Conservation (phyloP, 2,329 filamentous ascomycete species). For the Colletotrichum cereale region DNA sequence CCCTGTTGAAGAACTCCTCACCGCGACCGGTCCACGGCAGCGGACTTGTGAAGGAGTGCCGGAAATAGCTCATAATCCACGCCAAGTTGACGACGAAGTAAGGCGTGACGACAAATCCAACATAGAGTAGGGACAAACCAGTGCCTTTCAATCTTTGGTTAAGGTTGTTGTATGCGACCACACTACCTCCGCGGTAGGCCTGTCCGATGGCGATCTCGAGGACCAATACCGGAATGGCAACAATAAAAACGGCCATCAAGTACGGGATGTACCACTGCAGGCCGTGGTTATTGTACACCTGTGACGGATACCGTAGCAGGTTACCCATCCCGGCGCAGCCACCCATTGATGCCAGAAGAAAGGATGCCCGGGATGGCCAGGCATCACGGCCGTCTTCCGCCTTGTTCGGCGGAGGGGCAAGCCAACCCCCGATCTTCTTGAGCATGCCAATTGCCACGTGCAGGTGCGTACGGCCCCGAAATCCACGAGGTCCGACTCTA, state of each 20-base stretch:
- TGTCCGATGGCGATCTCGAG: conserved; percentile 79
- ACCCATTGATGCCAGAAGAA: conserved; percentile 69
- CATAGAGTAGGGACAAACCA: conserved; percentile 64
- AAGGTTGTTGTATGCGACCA: conserved; percentile 67
- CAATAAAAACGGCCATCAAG: conserved; percentile 64
- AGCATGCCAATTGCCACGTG: conserved; percentile 39
- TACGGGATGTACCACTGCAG: conserved; percentile 73
- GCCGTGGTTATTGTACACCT: conserved; percentile 71
- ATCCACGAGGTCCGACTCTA: background rate
- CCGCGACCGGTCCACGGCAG: conserved; percentile 65
- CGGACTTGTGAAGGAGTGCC: conserved; percentile 66
- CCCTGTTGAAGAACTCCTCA: conserved; percentile 64
- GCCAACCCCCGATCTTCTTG: conserved; percentile 48
- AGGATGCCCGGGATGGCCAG: conserved; percentile 67
- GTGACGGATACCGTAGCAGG: conserved; percentile 68
- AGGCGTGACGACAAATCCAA: conserved; percentile 66
- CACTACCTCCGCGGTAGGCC: conserved; percentile 67
- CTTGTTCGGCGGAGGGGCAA: conserved; percentile 53
- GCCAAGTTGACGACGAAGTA: conserved; percentile 69
- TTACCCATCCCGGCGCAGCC: conserved; percentile 71
- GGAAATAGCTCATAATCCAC: conserved; percentile 72
- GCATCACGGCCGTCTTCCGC: conserved; percentile 61
- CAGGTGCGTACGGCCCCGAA: conserved; percentile 1
- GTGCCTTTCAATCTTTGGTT: conserved; percentile 65
- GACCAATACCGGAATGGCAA: conserved; percentile 68